These are phyloP conservation scores for Botrytis tulipae DNA, from an alignment of 2,329 filamentous ascomycete species.

Conservation along the genomic window DNA sequence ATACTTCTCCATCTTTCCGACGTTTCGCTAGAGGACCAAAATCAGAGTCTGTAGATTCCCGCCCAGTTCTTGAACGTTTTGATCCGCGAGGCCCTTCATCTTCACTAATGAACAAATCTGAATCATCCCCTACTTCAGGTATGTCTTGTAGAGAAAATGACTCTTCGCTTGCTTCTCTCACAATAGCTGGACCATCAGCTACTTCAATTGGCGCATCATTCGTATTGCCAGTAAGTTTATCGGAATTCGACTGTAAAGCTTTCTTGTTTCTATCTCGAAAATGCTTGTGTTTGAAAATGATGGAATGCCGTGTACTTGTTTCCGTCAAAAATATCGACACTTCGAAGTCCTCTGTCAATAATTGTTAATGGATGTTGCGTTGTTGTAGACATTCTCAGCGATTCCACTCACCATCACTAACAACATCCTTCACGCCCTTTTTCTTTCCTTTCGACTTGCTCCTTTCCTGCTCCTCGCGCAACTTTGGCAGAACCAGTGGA, in stretches of 20 bases:
- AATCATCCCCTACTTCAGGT: conserved; percentile 28
- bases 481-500: conserved; percentile 83
- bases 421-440: conserved; percentile 78
- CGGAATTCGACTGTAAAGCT: conserved; percentile 53
- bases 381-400: not conserved
- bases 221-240: conserved; percentile 56
- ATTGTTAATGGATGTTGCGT: conserved; percentile 24
- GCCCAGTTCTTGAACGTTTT: conserved; percentile 36
- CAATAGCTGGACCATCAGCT: conserved; percentile 35
- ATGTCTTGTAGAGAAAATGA: conserved; percentile 30
- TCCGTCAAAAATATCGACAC: conserved; percentile 92
- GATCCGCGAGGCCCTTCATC: conserved; percentile 35
- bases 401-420: conserved; percentile 62
- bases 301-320: conserved; percentile 76
- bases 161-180: conserved; percentile 34
- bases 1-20: conserved; percentile 42
- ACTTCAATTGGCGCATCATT: conserved; percentile 48
- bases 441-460: conserved; percentile 51
- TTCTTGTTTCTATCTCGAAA: conserved; percentile 59
- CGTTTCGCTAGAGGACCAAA: conserved; percentile 45
- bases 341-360: conserved; percentile 78
- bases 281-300: conserved; percentile 81
- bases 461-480: conserved; percentile 84
- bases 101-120: conserved; percentile 40
- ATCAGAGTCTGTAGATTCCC: conserved; percentile 27